These are phyloP conservation scores for Micractinium conductrix DNA, from an alignment of 139 green algal species.

Conservation along the genomic window DNA sequence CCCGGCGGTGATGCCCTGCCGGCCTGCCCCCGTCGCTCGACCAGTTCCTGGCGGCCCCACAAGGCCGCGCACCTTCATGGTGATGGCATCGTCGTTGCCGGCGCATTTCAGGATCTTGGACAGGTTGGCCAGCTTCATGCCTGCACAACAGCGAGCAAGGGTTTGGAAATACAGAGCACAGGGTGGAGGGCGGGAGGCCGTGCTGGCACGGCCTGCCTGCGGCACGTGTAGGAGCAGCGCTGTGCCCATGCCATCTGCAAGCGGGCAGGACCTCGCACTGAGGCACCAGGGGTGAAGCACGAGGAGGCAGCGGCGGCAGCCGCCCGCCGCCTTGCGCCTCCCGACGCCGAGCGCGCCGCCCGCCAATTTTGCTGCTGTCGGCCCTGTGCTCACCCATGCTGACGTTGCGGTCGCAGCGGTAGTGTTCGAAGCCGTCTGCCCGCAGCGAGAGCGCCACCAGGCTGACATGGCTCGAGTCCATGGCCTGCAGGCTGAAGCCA, in stretches of 20 bases:
- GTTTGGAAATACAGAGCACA: neutral
- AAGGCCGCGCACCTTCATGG: too few relatives aligned
- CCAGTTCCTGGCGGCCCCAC: too few relatives aligned
- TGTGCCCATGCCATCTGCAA: neutral
- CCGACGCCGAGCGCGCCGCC: neutral
- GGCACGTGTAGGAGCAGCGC: neutral
- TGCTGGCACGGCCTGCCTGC: neutral
- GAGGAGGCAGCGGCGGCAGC: neutral
- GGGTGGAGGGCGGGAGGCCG: too few relatives aligned
- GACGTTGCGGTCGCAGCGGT: slow-evolving; percentile 91
- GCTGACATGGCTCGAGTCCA: slow-evolving; percentile 98
- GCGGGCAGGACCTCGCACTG: neutral
- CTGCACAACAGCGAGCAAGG: slow-evolving; percentile 34
- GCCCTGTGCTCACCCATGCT: slow-evolving; percentile 70
- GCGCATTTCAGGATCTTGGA: slow-evolving; percentile 99
- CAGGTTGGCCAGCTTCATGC: slow-evolving; percentile 95
- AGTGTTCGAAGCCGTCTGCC: slow-evolving; percentile 98
- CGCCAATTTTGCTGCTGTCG: neutral
- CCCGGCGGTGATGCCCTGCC: too few relatives aligned
- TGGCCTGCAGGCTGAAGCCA: slow-evolving; percentile 94
- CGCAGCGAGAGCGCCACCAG: slow-evolving; percentile 88
- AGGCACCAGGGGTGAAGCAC: neutral
- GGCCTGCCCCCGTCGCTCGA: too few relatives aligned
- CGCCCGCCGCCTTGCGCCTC: neutral
- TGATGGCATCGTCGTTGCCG: slow-evolving; percentile 96